Conservation (phyloP, 2,329 filamentous ascomycete species). For the Bretziella fagacearum region DNA sequence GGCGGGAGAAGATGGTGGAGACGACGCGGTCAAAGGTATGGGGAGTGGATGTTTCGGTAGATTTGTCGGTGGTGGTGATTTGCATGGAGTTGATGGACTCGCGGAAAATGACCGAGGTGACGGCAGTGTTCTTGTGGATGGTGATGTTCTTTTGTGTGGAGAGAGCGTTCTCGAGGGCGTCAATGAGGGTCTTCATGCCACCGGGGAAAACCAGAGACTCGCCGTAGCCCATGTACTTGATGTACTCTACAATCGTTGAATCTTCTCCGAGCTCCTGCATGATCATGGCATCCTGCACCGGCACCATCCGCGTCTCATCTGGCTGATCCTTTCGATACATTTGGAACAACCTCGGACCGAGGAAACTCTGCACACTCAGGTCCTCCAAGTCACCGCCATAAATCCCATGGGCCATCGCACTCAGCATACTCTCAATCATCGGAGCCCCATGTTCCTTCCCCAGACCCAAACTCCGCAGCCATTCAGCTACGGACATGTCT, state of each 20-base stretch:
- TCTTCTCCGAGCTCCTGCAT: constrained; percentile 21
- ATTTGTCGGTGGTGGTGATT: neutral
- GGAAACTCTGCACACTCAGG: constrained; percentile 52
- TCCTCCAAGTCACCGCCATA: constrained; percentile 78
- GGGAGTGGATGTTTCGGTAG: neutral
- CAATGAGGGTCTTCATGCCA: constrained; percentile 47
- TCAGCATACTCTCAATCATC: constrained; percentile 55
- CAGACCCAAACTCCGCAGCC: constrained; percentile 19
- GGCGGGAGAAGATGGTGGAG: constrained; percentile 41
- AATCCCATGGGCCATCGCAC: constrained; percentile 68
- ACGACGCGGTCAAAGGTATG: constrained; percentile 39
- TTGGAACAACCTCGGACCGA: constrained; percentile 27
- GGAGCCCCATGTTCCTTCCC: constrained; percentile 14
- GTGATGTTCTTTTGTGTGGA: constrained; percentile 9
- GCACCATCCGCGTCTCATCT: constrained; percentile 18
- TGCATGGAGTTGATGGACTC: constrained; percentile 1
- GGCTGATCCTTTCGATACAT: constrained; percentile 14
- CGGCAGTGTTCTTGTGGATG: constrained; percentile 16
- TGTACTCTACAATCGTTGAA: constrained; percentile 17
- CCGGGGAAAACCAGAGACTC: constrained; percentile 17
- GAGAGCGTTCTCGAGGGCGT: constrained; percentile 20
- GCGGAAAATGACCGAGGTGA: constrained; percentile 8
- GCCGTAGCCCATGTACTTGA: constrained; percentile 13
- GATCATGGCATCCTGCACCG: constrained; percentile 20
- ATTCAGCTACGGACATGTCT: constrained; percentile 24